Evolutionary conservation across 2,329 filamentous ascomycete species (phyloP), one percentile per base, ranked within the genome.

Genomic region (Cladosporium velox): DNA sequence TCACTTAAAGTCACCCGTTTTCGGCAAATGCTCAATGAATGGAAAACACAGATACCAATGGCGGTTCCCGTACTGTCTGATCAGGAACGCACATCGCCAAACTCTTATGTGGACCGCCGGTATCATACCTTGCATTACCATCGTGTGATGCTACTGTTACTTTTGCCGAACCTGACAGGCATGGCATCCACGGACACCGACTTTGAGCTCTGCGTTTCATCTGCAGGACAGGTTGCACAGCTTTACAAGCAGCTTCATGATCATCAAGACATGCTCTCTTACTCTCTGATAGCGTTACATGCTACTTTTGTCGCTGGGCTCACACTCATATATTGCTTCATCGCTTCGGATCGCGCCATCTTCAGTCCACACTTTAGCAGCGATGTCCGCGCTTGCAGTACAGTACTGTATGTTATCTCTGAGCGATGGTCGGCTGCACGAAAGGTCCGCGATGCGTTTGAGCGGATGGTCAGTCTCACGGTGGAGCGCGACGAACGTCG

Each of bases 261-360:
- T 32, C 54, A 57, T 12, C 74, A 75, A 64, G 69, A 65, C 21
- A 67, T 71, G 21, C 61, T 70, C 0, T 71, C 71, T 0, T 75
- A 71, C 57, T 74, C 72, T 41, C 67, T 74, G 12, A 73, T 75
- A 69, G 73, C 73, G 8, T 61, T 76, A 30, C 71, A 73, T 24
- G 70, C 73, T 1, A 70, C 74, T 0, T 76, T 75, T 64, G 54
- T 74, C 12, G 49, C 67, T 66, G 74, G 74, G 2, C 66, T 75
- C 6, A 76, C 74, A 7, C 70, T 77, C 26, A 67, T 76, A 11
- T 77, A 77, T 64, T 75, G 74, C 63, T 67, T 71, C 14, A 76
- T 74, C 71, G 68, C 67, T 0, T 69, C 69, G 14, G 70, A 68
- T 11, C 66, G 68, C 11, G 68, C 71, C 14, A 57, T 74, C 5